Evolutionary conservation across 2,329 filamentous ascomycete genomes (phyloP).

Genomic region (Arthroderma sp.): DNA sequence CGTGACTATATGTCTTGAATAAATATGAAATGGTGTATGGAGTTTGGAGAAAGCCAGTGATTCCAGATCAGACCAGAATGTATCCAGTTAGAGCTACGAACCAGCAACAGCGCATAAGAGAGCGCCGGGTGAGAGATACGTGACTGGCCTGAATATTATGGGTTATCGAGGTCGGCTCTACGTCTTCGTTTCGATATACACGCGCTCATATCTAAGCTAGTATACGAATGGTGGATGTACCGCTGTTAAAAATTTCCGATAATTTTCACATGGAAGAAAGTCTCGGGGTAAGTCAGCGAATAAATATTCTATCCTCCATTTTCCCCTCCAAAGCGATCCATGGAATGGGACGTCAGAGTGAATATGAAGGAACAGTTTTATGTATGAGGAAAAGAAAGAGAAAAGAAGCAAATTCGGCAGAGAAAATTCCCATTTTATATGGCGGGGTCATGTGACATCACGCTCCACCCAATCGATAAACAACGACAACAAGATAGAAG

Average conservation of each 20-base stretch:
- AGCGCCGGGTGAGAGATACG: too few species aligned
- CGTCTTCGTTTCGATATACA: background rate
- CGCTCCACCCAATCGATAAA: background rate
- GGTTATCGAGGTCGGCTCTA: background rate
- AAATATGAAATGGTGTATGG: too few species aligned
- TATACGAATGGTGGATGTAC: slow-evolving; percentile 22
- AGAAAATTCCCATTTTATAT: slow-evolving; percentile 21
- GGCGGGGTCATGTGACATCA: slow-evolving; percentile 1
- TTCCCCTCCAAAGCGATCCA: slow-evolving; percentile 37
- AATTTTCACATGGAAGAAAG: slow-evolving; percentile 32
- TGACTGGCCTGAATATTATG: too few species aligned
- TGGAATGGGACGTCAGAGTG: slow-evolving; percentile 32
- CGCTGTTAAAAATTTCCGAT: slow-evolving; percentile 38
- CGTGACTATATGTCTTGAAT: too few species aligned
- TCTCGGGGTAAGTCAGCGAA: slow-evolving; percentile 36
- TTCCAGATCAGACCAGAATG: too few species aligned
- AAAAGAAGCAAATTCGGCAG: slow-evolving; percentile 15
- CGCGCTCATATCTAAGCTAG: background rate
- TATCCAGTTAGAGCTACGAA: too few species aligned
- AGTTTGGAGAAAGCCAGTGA: too few species aligned
- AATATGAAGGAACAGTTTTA: slow-evolving; percentile 39
- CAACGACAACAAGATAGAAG: too few species aligned
- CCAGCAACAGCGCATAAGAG: too few species aligned
- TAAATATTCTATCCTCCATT: slow-evolving; percentile 34
- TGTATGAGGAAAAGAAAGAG: slow-evolving; percentile 26